Percentiles rank a stretch among this genome's conserved stretches.
phyloP scores from a whole-genome alignment of 257 asterid species.

The Leptodermis oblonga region DNA sequence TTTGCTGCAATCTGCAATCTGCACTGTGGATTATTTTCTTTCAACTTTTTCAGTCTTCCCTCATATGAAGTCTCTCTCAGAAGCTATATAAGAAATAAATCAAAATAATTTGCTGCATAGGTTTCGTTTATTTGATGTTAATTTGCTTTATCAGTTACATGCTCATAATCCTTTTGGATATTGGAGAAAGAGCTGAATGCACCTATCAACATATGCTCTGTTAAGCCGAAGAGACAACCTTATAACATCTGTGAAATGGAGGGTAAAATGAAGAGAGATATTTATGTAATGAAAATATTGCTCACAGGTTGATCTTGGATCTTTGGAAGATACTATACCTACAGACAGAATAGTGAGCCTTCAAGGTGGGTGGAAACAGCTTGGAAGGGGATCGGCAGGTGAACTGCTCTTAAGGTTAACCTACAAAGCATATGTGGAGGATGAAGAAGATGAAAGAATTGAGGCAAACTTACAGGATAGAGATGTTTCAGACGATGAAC shows the following conservation, averaged over 20 bases:
- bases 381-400: conserved; percentile 76
- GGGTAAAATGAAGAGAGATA: neutral
- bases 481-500: conserved; percentile 56
- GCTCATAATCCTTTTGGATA: neutral
- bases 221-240: neutral
- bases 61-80: no score
- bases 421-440: conserved; percentile 96
- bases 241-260: neutral
- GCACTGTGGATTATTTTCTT: neutral
- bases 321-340: conserved; percentile 92
- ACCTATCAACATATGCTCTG: neutral
- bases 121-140: neutral
- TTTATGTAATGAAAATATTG: neutral
- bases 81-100: neutral
- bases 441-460: conserved; percentile 83
- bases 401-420: conserved; percentile 83
- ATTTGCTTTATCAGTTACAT: neutral
- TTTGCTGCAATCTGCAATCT: neutral
- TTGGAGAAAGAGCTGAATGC: conserved; percentile 1
- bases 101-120: neutral
- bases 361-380: conserved; percentile 68
- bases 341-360: conserved; percentile 73
- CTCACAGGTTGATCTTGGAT: conserved; percentile 80
- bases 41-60: no score
- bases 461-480: conserved; percentile 25